Base-by-base conservation (phyloP, 805 yeast species). In the Citeromyces matritensis region DNA sequence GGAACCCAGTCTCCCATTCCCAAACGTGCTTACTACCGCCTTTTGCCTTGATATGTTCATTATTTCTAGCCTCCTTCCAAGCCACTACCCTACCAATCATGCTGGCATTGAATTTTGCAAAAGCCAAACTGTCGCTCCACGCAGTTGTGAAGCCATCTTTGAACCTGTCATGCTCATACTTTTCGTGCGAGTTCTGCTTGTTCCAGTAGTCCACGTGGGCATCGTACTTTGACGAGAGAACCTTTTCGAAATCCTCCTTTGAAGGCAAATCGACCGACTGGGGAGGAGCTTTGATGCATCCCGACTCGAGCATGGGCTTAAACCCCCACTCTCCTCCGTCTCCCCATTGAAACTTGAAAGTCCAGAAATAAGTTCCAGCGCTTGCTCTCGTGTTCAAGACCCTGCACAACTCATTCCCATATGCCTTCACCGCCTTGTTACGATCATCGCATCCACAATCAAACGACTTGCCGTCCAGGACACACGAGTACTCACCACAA, bases 321-420 rank as follows among this genome's bases (percentile, higher is more conserved):
- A 83, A 77, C 31, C 91, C 96, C 97, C 97, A 88, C 55, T 84
- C 96, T 10, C 97, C 97, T 27, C 96, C 96, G 45, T 76, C 78
- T 2, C 96, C 96, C 35, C 73, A 63, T 47, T 78, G 70, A 47
- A 86, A 86, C 53, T 84, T 83, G 50, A 57, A 80, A 2, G 95
- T 81, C 97, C 97, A 88, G 53, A 91, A 88, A 51, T 65, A 86
- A 36, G 69, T 63, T 0, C 97, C 97, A 35, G 72, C 65, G 7
- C 61, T 50, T 2, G 88, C 76, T 24, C 77, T 54, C 25, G 65
- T 42, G 4, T 49, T 45, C 44, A 80, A 69, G 5, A 67, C 39
- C 3, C 53, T 44, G 4, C 52, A 39, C 48, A 83, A 75, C n/a
- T 48, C 50, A 12, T 57, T 57, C 8, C 94, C 95, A 46, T 59